A percentile compares a stretch with the other conserved stretches of the same genome.
Evolutionary conservation across 441 rosid species (phyloP).

Genomic region (Omphalea diandra): DNA sequence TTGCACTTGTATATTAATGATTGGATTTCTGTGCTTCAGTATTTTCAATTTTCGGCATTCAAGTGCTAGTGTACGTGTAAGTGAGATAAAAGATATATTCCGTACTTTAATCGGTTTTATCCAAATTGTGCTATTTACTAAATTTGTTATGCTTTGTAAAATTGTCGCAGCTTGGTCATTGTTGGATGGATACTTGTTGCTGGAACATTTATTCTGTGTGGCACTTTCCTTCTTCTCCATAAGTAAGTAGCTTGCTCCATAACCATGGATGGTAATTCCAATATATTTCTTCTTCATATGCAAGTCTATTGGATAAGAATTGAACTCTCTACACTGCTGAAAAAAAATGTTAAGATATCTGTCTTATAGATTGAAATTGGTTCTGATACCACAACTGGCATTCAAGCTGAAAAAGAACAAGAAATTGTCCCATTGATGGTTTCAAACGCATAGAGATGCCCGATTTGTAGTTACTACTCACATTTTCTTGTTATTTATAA

Average conservation of each 20-base stretch:
- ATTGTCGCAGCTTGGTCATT: constrained; percentile 62
- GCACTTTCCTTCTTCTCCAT: constrained; percentile 83
- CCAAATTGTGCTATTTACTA: neutral
- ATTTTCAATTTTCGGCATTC: constrained; percentile 78
- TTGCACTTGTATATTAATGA: constrained; percentile 1
- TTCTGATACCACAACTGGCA: no score
- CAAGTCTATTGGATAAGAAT: neutral
- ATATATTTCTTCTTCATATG: neutral
- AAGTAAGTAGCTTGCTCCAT: constrained; percentile 49
- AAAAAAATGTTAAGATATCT: no score
- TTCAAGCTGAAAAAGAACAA: no score
- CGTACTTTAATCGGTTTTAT: neutral
- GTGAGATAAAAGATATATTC: constrained; percentile 24
- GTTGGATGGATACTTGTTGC: constrained; percentile 90
- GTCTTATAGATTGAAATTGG: neutral
- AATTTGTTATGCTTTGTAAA: neutral
- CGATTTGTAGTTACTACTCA: neutral
- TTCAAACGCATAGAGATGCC: neutral
- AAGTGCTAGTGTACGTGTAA: constrained; percentile 76
- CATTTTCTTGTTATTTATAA: neutral
- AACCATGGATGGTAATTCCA: neutral
- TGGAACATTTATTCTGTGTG: constrained; percentile 80
- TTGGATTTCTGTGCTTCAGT: constrained; percentile 43
- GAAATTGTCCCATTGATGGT: no score
- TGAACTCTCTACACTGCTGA: neutral